Evolutionary conservation across 345 rosid species (phyloP).

Genomic region (Fremontodendron californicum): DNA sequence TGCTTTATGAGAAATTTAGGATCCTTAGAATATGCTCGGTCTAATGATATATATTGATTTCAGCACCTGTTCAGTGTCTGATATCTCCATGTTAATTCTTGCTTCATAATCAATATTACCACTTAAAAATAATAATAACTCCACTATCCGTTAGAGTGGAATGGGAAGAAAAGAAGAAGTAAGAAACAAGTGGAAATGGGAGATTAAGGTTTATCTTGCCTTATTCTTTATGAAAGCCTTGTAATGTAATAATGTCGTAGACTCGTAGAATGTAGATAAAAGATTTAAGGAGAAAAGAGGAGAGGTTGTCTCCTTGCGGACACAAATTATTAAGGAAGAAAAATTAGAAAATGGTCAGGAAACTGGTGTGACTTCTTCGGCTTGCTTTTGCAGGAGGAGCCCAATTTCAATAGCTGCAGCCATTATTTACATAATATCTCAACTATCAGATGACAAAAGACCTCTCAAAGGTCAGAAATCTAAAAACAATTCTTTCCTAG

Average conservation of each 20-base stretch:
- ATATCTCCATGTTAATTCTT: too few species aligned
- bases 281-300: too few species aligned
- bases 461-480: conserved; percentile 14
- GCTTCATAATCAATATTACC: neutral
- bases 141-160: neutral
- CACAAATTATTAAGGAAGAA: too few species aligned
- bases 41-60: neutral
- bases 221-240: neutral
- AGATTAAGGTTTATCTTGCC: neutral
- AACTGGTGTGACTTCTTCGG: neutral
- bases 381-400: conserved; percentile 18
- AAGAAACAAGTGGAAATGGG: neutral
- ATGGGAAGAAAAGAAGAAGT: neutral
- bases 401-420: conserved; percentile 25
- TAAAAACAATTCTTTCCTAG: neutral
- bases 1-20: neutral
- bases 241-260: too few species aligned
- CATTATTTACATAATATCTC: conserved; percentile 23
- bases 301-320: too few species aligned
- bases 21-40: neutral
- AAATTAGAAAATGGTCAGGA: neutral
- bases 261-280: too few species aligned
- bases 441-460: conserved; percentile 22
- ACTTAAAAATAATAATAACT: too few species aligned
- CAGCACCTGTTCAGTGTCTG: neutral